phyloP scores from a whole-genome alignment of 2,329 filamentous ascomycete species.

The Verticillium klebahnii region DNA sequence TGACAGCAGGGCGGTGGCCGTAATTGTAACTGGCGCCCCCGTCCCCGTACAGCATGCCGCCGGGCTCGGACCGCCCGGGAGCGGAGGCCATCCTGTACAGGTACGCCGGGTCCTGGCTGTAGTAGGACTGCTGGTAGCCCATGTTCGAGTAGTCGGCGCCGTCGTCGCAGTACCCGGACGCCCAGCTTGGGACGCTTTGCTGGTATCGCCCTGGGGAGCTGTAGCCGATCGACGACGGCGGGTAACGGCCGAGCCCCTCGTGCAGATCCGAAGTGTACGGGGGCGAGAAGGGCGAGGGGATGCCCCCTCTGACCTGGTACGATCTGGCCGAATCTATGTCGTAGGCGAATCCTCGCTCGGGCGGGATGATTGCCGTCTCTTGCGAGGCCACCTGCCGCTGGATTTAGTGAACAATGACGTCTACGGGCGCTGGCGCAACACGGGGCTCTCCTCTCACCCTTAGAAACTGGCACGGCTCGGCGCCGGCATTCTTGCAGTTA shows the following conservation, averaged over 20 bases:
- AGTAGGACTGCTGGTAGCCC: slow-evolving; percentile 27
- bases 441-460: slow-evolving; percentile 52
- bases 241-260: slow-evolving; percentile 23
- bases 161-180: slow-evolving; percentile 29
- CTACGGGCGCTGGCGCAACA: background rate
- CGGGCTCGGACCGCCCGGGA: slow-evolving; percentile 16
- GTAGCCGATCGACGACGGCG: slow-evolving; percentile 23
- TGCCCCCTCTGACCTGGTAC: slow-evolving; percentile 22
- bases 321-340: slow-evolving; percentile 30
- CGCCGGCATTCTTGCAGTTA: slow-evolving; percentile 74
- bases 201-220: slow-evolving; percentile 27
- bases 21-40: slow-evolving; percentile 28
- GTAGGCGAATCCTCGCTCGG: slow-evolving; percentile 27
- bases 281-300: slow-evolving; percentile 21
- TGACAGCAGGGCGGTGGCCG: slow-evolving; percentile 27
- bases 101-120: slow-evolving; percentile 26
- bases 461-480: slow-evolving; percentile 71
- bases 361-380: slow-evolving; percentile 28
- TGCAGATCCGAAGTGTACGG: slow-evolving; percentile 28
- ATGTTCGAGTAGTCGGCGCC: slow-evolving; percentile 31
- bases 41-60: slow-evolving; percentile 28
- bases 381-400: slow-evolving; percentile 29
- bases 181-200: slow-evolving; percentile 26
- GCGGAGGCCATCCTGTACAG: slow-evolving; percentile 24
- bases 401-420: background rate